Conservation (phyloP, 192 early-diverging fungal genomes). For the Gryganskiella cystojenkinii region DNA sequence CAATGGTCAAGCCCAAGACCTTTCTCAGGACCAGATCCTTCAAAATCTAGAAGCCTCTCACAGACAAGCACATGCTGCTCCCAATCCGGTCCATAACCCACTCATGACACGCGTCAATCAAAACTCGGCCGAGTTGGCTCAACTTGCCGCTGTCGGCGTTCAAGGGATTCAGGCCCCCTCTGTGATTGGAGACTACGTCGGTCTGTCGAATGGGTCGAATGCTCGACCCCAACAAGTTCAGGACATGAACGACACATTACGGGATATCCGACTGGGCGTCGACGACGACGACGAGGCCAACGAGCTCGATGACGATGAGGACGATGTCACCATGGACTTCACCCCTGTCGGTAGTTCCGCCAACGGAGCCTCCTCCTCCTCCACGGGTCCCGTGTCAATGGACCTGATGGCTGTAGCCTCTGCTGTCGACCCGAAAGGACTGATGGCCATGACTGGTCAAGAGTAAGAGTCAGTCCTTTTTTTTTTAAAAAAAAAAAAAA, state of each 20-base stretch:
- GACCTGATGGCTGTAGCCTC: constrained; percentile 13
- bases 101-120: constrained; percentile 34
- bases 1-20: too few species aligned
- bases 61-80: too few species aligned
- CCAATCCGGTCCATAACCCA: not conserved
- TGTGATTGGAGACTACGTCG: constrained; percentile 35
- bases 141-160: constrained; percentile 15
- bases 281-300: constrained; percentile 26
- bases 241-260: constrained; percentile 12
- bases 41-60: too few species aligned
- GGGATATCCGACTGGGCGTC: constrained; percentile 21
- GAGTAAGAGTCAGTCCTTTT: constrained; percentile 7
- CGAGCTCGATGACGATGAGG: constrained; percentile 26
- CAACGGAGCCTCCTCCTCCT: not conserved
- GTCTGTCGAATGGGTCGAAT: not conserved
- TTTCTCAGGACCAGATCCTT: too few species aligned
- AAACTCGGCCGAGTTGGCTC: constrained; percentile 27
- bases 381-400: constrained; percentile 1
- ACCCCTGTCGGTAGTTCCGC: not conserved
- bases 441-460: constrained; percentile 15
- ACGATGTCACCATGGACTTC: not conserved
- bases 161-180: constrained; percentile 17
- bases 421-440: constrained; percentile 22
- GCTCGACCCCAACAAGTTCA: not conserved
- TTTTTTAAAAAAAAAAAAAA: not conserved